These are phyloP conservation scores for Tetrahymena borealis DNA, from an alignment of 73 alveolate species.

Conservation along the genomic window DNA sequence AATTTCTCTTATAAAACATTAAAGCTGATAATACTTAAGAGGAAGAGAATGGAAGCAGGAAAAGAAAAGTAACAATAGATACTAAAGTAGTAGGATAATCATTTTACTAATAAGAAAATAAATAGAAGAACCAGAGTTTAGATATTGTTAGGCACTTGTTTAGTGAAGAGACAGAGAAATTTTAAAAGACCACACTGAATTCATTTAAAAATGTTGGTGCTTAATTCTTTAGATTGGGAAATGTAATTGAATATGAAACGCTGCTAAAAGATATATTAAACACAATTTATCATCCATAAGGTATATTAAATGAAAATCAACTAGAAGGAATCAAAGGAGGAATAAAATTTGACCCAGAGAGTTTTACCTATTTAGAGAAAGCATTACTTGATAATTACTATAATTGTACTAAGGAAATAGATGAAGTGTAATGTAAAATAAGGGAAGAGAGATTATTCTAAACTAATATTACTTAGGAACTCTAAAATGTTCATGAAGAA, in stretches of 20 bases:
- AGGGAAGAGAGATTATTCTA: background rate
- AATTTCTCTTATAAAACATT: background rate
- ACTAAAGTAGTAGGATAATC: background rate
- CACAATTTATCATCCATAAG: background rate
- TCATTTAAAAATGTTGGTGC: background rate
- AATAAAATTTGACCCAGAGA: background rate
- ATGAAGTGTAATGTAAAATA: background rate
- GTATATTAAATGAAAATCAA: background rate
- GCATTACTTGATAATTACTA: background rate
- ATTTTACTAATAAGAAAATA: background rate
- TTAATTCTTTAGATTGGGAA: background rate
- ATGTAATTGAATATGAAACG: background rate
- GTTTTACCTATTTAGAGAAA: background rate
- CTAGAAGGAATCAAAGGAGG: background rate
- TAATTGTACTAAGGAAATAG: background rate
- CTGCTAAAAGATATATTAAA: background rate
- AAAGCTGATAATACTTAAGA: background rate
- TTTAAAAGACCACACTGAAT: background rate
- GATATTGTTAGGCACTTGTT: background rate
- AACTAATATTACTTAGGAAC: background rate
- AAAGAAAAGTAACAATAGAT: background rate
- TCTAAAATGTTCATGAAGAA: background rate
- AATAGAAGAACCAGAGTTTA: background rate
- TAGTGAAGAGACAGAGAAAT: background rate
- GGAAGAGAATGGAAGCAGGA: background rate